Evolutionary conservation across 139 green algal species (phyloP).

Genomic region (Ulvella scutata): DNA sequence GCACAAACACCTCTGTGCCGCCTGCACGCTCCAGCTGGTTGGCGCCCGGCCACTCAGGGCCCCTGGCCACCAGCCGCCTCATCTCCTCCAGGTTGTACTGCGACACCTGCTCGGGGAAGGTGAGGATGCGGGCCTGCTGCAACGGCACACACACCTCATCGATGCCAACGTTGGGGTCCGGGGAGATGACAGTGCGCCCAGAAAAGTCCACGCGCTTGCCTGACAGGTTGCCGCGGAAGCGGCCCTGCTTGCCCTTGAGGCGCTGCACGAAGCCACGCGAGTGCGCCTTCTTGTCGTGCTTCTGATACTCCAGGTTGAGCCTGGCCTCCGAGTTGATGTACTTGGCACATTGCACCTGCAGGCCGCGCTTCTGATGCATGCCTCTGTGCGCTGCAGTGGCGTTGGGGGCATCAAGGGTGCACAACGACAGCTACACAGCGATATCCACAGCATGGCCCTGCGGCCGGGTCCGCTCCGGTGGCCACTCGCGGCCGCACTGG

Average conservation of each 20-base stretch:
- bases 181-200: slow-evolving; percentile 91
- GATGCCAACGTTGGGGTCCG: slow-evolving; percentile 92
- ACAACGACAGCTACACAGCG: too few relatives aligned
- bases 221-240: slow-evolving; percentile 92
- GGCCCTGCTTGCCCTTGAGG: slow-evolving; percentile 96
- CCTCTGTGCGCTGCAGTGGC: too few relatives aligned
- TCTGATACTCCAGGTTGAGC: background rate
- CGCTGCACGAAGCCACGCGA: slow-evolving; percentile 88
- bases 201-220: slow-evolving; percentile 97
- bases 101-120: slow-evolving; percentile 85
- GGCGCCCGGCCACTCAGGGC: slow-evolving; percentile 61
- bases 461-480: too few relatives aligned
- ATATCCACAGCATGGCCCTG: too few relatives aligned
- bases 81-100: slow-evolving; percentile 84
- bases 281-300: slow-evolving; percentile 1
- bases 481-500: too few relatives aligned
- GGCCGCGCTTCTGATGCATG: background rate
- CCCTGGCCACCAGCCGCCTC: slow-evolving; percentile 38
- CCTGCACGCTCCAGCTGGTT: slow-evolving; percentile 26
- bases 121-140: slow-evolving; percentile 81
- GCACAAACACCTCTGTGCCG: slow-evolving; percentile 40
- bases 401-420: too few relatives aligned
- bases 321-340: slow-evolving; percentile 8
- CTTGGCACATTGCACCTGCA: background rate
- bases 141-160: slow-evolving; percentile 78